Evolutionary conservation across 306 rosid genomes (phyloP).

Genomic region (Cicer bijugum): DNA sequence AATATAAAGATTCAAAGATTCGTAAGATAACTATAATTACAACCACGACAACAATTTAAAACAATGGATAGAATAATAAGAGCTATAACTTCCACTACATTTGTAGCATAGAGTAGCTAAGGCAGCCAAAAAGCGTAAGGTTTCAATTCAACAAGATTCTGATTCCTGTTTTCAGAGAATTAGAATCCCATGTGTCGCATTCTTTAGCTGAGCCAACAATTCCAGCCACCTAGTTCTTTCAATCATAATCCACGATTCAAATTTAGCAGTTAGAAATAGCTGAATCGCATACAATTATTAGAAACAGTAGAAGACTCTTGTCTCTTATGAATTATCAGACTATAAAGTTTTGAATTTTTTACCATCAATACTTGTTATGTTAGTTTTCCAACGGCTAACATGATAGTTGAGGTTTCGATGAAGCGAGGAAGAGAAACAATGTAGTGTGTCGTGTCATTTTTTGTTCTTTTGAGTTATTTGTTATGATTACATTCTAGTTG

Average conservation of each 20-base stretch:
- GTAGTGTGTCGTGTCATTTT: too few species aligned
- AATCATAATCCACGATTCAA: constrained; percentile 11
- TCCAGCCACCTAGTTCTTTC: neutral
- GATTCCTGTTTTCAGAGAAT: constrained; percentile 43
- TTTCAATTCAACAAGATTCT: constrained; percentile 44
- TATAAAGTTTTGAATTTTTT: neutral
- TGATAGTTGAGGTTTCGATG: too few species aligned
- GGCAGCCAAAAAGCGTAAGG: constrained; percentile 20
- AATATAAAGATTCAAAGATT: too few species aligned
- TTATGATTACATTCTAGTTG: too few species aligned
- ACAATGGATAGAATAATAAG: neutral
- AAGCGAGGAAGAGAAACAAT: too few species aligned
- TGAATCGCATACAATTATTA: neutral
- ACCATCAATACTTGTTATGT: too few species aligned
- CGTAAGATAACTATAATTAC: too few species aligned
- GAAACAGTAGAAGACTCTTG: neutral
- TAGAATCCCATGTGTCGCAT: constrained; percentile 46
- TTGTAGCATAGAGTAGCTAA: constrained; percentile 41
- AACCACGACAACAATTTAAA: too few species aligned
- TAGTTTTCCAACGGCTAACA: too few species aligned
- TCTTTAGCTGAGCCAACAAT: constrained; percentile 20
- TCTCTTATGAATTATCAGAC: neutral
- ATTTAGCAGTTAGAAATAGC: neutral
- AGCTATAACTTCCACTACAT: neutral
- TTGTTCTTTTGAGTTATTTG: too few species aligned